phyloP scores from a whole-genome alignment of 495 filamentous ascomycete species.

The Sphaerosporella brunnea region DNA sequence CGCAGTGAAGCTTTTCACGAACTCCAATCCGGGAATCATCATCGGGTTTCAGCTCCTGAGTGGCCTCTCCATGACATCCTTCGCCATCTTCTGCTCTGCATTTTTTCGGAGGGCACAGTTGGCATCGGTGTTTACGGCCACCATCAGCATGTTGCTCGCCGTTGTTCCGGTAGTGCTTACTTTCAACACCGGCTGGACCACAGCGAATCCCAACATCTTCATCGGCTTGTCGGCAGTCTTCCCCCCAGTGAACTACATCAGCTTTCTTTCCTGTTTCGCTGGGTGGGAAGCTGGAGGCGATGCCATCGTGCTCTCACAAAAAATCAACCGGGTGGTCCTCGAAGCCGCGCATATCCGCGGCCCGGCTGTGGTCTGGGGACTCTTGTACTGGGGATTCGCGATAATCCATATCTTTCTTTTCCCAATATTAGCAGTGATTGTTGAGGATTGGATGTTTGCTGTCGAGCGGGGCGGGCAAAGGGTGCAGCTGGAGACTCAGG shows the following conservation, averaged over 20 bases:
- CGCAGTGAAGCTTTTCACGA: constrained; percentile 41
- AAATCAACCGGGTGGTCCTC: constrained; percentile 37
- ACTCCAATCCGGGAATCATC: constrained; percentile 41
- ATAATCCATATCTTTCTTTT: constrained; percentile 57
- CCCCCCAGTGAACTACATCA: constrained; percentile 62
- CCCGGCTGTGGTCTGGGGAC: constrained; percentile 44
- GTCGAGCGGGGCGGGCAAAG: constrained; percentile 44
- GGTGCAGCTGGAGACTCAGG: no score
- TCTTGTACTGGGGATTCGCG: constrained; percentile 50
- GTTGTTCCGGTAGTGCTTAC: constrained; percentile 45
- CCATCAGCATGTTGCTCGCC: constrained; percentile 47
- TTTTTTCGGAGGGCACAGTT: constrained; percentile 67
- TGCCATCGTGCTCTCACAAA: no score
- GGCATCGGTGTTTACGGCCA: constrained; percentile 49
- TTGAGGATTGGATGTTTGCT: constrained; percentile 54
- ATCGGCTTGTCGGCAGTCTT: constrained; percentile 50
- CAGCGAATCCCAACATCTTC: no score
- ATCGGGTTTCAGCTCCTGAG: constrained; percentile 35
- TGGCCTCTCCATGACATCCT: constrained; percentile 47
- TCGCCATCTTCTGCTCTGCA: constrained; percentile 49
- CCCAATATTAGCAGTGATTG: constrained; percentile 47
- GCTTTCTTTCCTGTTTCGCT: constrained; percentile 50
- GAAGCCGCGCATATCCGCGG: constrained; percentile 39
- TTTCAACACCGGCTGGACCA: constrained; percentile 33
- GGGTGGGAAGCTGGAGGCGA: constrained; percentile 49